Conservation (phyloP, 495 filamentous ascomycete species). For the Halenospora varia region DNA sequence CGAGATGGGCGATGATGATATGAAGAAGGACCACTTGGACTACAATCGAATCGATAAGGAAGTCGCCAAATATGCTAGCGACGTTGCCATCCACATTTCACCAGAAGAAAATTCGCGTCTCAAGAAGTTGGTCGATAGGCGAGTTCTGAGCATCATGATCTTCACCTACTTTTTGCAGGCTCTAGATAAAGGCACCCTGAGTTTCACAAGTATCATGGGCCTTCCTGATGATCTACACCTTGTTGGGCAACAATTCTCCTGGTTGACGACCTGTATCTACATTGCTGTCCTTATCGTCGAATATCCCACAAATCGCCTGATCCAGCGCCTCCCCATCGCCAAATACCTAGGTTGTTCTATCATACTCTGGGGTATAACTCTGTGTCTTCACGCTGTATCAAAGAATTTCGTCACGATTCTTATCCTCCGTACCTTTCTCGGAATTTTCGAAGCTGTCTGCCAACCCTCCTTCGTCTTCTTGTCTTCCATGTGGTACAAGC, state of each 20-base stretch:
- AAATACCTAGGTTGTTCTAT: conserved; percentile 58
- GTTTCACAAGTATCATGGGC: conserved; percentile 55
- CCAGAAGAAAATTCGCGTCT: conserved; percentile 43
- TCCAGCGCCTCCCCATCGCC: conserved; percentile 55
- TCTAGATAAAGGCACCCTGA: conserved; percentile 55
- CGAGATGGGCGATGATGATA: background rate
- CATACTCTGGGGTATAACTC: conserved; percentile 54
- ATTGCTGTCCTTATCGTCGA: conserved; percentile 63
- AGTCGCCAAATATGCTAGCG: conserved; percentile 44
- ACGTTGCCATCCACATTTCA: conserved; percentile 38
- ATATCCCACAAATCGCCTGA: conserved; percentile 57
- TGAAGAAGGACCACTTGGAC: conserved; percentile 16
- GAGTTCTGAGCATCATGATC: conserved; percentile 39
- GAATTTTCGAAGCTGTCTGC: conserved; percentile 58
- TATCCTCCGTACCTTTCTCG: conserved; percentile 57
- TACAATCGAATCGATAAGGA: conserved; percentile 18
- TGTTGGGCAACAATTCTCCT: conserved; percentile 46
- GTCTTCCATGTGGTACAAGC: conserved; percentile 60
- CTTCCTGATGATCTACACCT: conserved; percentile 43
- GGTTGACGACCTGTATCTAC: conserved; percentile 58
- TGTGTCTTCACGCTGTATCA: conserved; percentile 49
- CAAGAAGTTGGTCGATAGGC: conserved; percentile 35
- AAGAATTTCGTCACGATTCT: conserved; percentile 42
- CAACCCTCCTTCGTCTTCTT: conserved; percentile 58
- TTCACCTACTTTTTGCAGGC: conserved; percentile 56